Base-by-base conservation (phyloP, 176 grass and related monocot species). In the Alloteropsis semialata region DNA sequence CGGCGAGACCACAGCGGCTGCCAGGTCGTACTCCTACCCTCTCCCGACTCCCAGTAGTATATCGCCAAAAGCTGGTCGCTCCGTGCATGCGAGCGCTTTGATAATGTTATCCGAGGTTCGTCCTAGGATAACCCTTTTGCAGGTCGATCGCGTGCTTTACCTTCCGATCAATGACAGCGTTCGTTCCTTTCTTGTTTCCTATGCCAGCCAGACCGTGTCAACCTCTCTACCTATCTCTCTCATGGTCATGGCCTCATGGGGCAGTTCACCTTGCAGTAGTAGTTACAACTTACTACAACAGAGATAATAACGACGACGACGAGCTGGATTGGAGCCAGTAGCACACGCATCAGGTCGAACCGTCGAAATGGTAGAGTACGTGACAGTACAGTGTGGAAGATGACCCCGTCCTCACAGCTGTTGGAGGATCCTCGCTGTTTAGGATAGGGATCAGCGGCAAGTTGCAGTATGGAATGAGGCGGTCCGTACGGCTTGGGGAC, bases 101-200 rank as follows among this genome's bases (percentile, higher is more conserved):
- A 81, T 62, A 75, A 84, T 29, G 9, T 84, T 89, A 85, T 89
- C 69, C 32, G 10, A 22, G 78, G n/a, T n/a, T 80, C 63, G 51
- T 76, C 41, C 71, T 28, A 76, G 70, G 82, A 89, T 85, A 21
- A 25, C 21, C 56, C 80, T 83, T 83, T 65, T 5, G 37, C 37
- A 32, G 48, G 65, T 74, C 28, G 21, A 80, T 75, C 16, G 28
- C 38, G 10, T 57, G 65, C 64, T 77, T 66, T 10, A 30, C 72
- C 71, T 72, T 28, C 55, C 12, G 42, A n/a, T 13, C 55, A 62
- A 10, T 69, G 22, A n/a, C n/a, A 61, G 10, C 25, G 25, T 29
- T 24, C 1, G 45, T 48, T 5, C 3, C 3, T 57, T 61, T 10
- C 57, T 60, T 29, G 57, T 15, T 72, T 48, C 15, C 16, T 24